Conservation (phyloP, 2,329 filamentous ascomycete species). For the Exophiala aquamarina region DNA sequence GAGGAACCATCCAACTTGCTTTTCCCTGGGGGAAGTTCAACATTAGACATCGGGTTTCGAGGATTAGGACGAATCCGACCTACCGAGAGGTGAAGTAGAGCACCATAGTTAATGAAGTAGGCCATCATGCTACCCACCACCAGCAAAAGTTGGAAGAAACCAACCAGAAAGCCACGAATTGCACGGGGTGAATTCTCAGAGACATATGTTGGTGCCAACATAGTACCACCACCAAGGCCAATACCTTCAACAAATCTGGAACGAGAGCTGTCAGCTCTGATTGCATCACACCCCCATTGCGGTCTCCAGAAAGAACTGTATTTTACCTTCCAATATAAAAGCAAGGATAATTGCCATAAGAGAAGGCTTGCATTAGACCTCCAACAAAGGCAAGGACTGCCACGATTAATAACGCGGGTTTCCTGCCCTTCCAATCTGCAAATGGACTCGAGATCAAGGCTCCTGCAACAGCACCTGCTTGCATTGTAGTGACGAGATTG, state of each 20-base stretch:
- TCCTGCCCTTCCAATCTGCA: constrained; percentile 54
- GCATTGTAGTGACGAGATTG: constrained; percentile 71
- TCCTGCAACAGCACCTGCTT: constrained; percentile 67
- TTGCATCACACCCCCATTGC: no score
- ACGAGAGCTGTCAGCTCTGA: background rate
- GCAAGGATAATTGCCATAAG: constrained; percentile 40
- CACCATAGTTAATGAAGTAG: constrained; percentile 53
- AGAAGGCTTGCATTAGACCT: constrained; percentile 41
- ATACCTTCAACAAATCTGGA: constrained; percentile 53
- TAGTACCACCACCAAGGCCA: constrained; percentile 59
- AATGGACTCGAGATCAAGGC: constrained; percentile 51
- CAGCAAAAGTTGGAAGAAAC: constrained; percentile 35
- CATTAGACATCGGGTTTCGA: background rate
- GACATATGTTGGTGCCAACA: constrained; percentile 62
- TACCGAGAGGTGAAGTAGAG: constrained; percentile 45
- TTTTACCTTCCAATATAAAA: constrained; percentile 55
- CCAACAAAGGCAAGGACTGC: constrained; percentile 52
- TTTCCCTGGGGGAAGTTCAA: constrained; percentile 51
- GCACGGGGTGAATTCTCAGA: constrained; percentile 60
- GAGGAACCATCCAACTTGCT: constrained; percentile 61
- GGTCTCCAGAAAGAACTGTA: no score
- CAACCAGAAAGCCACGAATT: constrained; percentile 43
- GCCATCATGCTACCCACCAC: constrained; percentile 36
- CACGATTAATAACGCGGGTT: constrained; percentile 51
- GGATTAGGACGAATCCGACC: no score